Evolutionary conservation across 2,329 filamentous ascomycete species (phyloP).

Genomic region (Talaromyces marneffei): DNA sequence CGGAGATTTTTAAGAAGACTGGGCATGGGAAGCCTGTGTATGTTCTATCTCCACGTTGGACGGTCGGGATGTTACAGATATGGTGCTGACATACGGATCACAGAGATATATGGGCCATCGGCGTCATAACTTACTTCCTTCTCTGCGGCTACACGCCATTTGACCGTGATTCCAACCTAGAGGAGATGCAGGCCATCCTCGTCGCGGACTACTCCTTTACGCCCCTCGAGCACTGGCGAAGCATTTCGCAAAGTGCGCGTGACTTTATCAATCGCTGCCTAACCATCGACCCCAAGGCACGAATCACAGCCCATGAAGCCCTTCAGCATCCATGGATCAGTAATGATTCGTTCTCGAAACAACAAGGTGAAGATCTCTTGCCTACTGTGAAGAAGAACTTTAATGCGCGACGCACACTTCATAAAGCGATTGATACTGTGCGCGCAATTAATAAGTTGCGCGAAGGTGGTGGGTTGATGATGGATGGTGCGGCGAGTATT

Average conservation of each 20-base stretch:
- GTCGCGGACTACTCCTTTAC: conserved; percentile 95
- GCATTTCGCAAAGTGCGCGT: conserved; percentile 76
- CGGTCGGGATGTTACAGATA: neutral
- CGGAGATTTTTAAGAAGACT: conserved; percentile 98
- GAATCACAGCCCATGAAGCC: conserved; percentile 84
- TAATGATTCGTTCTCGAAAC: conserved; percentile 39
- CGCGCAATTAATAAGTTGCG: conserved; percentile 62
- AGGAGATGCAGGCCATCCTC: conserved; percentile 99
- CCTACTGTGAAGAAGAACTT: conserved; percentile 66
- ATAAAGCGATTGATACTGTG: conserved; percentile 64
- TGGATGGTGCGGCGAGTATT: conserved; percentile 55
- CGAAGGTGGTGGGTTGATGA: conserved; percentile 57
- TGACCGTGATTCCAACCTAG: conserved; percentile 92
- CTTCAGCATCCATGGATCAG: conserved; percentile 61
- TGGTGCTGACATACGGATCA: conserved; percentile 6
- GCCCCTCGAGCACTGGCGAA: conserved; percentile 92
- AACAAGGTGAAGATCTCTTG: conserved; percentile 49
- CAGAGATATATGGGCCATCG: conserved; percentile 92
- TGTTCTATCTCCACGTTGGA: conserved; percentile 17
- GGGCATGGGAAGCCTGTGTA: conserved; percentile 95
- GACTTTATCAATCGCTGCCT: conserved; percentile 90
- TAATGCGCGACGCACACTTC: conserved; percentile 59
- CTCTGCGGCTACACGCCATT: conserved; percentile 98
- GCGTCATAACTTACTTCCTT: conserved; percentile 97
- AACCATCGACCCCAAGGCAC: conserved; percentile 77